phyloP scores from a whole-genome alignment of 768 basidiomycete genomes.

The Lyophyllum semitale region DNA sequence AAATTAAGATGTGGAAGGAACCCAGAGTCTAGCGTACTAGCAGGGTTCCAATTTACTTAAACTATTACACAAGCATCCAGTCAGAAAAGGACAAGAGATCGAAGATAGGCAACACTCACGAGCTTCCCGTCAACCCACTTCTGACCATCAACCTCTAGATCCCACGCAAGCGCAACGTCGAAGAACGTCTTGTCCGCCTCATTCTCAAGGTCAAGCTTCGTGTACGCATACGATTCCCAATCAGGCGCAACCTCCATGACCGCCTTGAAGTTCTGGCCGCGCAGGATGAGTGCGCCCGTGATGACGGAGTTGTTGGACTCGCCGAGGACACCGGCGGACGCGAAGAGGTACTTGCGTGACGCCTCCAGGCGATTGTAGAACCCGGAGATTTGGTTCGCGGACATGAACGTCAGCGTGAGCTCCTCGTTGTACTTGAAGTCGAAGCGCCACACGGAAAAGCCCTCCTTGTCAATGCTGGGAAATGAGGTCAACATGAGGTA shows the following conservation, averaged over 20 bases:
- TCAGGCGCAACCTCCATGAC: slow-evolving; percentile 86
- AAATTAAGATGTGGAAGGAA: no score
- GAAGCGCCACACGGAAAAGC: slow-evolving; percentile 89
- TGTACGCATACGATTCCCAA: slow-evolving; percentile 87
- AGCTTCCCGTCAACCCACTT: slow-evolving; percentile 91
- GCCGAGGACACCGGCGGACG: slow-evolving; percentile 90
- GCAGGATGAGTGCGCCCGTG: slow-evolving; percentile 77
- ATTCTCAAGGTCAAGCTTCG: slow-evolving; percentile 72
- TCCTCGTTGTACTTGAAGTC: slow-evolving; percentile 98
- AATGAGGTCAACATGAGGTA: background rate
- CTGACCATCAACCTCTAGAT: slow-evolving; percentile 85
- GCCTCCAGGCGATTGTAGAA: slow-evolving; percentile 99
- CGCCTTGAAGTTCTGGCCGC: slow-evolving; percentile 73
- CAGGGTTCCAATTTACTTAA: no score
- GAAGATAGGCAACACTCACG: no score
- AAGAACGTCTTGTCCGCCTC: slow-evolving; percentile 86
- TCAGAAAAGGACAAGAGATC: no score
- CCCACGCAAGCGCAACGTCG: slow-evolving; percentile 92
- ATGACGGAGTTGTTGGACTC: slow-evolving; percentile 76
- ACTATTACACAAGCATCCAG: no score
- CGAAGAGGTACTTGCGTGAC: slow-evolving; percentile 96
- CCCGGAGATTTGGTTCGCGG: slow-evolving; percentile 88
- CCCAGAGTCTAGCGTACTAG: no score
- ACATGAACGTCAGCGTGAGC: slow-evolving; percentile 92
- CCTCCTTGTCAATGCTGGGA: slow-evolving; percentile 79